Evolutionary conservation across 306 rosid genomes (phyloP).

Genomic region (Cucurbita moschata): DNA sequence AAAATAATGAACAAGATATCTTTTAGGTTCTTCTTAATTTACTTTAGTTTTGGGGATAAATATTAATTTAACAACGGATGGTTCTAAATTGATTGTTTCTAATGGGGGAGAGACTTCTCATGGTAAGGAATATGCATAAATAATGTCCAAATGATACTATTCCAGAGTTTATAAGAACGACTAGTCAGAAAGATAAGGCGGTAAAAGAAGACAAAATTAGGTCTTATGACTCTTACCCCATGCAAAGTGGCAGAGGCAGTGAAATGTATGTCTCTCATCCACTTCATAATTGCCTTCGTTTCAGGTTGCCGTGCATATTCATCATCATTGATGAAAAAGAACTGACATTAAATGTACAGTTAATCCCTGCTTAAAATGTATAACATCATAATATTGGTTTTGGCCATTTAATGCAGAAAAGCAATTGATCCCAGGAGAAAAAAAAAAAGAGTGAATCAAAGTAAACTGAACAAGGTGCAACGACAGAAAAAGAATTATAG

Average conservation of each 20-base stretch:
- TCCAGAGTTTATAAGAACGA: neutral
- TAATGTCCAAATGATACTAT: neutral
- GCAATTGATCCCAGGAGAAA: neutral
- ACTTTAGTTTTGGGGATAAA: neutral
- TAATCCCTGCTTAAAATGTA: slow-evolving; percentile 6
- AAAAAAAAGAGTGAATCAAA: neutral
- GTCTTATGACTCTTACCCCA: slow-evolving; percentile 48
- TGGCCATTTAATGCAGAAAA: neutral
- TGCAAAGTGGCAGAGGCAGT: slow-evolving; percentile 97
- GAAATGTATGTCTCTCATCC: slow-evolving; percentile 64
- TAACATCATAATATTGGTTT: neutral
- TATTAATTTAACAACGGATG: neutral
- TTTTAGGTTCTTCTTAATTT: neutral
- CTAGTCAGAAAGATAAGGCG: neutral
- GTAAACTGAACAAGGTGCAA: neutral
- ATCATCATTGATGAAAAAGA: slow-evolving; percentile 40
- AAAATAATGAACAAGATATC: neutral
- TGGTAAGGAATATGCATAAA: neutral
- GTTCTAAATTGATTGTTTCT: neutral
- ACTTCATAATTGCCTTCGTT: slow-evolving; percentile 80
- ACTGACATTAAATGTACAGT: slow-evolving; percentile 28
- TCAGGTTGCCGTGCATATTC: slow-evolving; percentile 65
- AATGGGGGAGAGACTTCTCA: neutral
- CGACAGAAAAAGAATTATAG: neutral
- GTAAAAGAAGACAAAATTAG: slow-evolving; percentile 8